Evolutionary conservation across 2,329 filamentous ascomycete genomes (phyloP).

Genomic region (Pseudocercospora musae): DNA sequence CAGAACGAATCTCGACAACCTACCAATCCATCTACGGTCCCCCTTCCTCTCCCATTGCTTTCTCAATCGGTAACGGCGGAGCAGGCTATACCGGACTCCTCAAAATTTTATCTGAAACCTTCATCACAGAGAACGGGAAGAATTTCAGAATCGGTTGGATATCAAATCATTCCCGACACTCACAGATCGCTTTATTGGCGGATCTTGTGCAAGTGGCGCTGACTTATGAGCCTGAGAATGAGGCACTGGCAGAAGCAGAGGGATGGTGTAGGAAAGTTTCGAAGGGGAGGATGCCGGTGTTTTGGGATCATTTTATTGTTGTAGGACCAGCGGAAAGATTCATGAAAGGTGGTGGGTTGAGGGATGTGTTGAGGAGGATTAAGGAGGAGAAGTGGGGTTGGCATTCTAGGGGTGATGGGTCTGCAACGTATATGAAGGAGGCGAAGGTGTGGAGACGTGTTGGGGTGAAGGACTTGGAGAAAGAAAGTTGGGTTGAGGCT

Average conservation of each 20-base stretch:
- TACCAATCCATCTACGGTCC: conserved; percentile 21
- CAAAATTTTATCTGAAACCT: conserved; percentile 12
- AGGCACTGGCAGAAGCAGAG: conserved; percentile 20
- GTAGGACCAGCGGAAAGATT: conserved; percentile 15
- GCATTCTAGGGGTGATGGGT: conserved; percentile 25
- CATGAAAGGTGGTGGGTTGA: conserved; percentile 1
- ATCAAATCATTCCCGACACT: conserved; percentile 25
- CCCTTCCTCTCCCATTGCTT: conserved; percentile 13
- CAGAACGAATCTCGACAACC: conserved; percentile 7
- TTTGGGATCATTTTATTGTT: conserved; percentile 29
- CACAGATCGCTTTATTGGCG: conserved; percentile 25
- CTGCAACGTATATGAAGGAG: conserved; percentile 26
- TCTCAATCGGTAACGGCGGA: conserved; percentile 27
- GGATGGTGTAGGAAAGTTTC: conserved; percentile 21
- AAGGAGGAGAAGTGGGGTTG: conserved; percentile 6
- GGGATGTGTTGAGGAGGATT: conserved; percentile 8
- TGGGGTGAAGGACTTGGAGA: not conserved
- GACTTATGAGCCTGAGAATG: conserved; percentile 27
- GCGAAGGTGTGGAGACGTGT: conserved; percentile 18
- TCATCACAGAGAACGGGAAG: conserved; percentile 13
- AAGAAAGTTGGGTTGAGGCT: conserved; percentile 15
- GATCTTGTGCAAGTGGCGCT: conserved; percentile 26
- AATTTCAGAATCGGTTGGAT: conserved; percentile 26
- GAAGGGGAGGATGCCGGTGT: conserved; percentile 4
- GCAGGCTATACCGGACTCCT: conserved; percentile 27